These are phyloP conservation scores for Lasiosphaeria hispida DNA, from an alignment of 495 filamentous ascomycete species.

Conservation along the genomic window DNA sequence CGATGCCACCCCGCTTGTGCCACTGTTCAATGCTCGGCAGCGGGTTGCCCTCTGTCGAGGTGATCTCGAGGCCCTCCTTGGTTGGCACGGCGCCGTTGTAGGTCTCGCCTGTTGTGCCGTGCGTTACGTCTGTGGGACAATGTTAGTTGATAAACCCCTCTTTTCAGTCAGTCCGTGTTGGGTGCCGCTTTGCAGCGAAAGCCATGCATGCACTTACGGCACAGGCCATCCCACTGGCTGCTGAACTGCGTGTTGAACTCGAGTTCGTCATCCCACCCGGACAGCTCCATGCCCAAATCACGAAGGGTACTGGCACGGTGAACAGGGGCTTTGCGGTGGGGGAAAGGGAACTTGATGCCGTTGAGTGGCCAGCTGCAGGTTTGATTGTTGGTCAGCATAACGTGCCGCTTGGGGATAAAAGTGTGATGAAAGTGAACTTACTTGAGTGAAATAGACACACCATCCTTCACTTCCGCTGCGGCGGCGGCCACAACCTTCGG, in stretches of 20 bases:
- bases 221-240: conserved; percentile 78
- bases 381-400: background rate
- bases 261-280: conserved; percentile 54
- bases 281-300: conserved; percentile 31
- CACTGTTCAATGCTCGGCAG: conserved; percentile 43
- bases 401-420: background rate
- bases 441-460: conserved; percentile 61
- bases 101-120: conserved; percentile 32
- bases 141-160: too few species aligned
- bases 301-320: conserved; percentile 51
- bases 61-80: conserved; percentile 24
- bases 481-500: conserved; percentile 53
- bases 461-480: conserved; percentile 49
- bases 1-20: conserved; percentile 49
- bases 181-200: too few species aligned
- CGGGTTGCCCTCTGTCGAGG: conserved; percentile 26
- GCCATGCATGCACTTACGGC: conserved; percentile 42
- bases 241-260: conserved; percentile 73
- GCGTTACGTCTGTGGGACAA: background rate
- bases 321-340: conserved; percentile 50
- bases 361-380: conserved; percentile 41
- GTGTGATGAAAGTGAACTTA: conserved; percentile 23
- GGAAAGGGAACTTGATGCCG: conserved; percentile 47
- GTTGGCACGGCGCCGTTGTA: conserved; percentile 54
- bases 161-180: too few species aligned